A percentile compares a stretch with the other conserved stretches of the same genome.
These are phyloP conservation scores for Fraxinus albicans DNA, from an alignment of 305 asterid species.

Conservation along the genomic window DNA sequence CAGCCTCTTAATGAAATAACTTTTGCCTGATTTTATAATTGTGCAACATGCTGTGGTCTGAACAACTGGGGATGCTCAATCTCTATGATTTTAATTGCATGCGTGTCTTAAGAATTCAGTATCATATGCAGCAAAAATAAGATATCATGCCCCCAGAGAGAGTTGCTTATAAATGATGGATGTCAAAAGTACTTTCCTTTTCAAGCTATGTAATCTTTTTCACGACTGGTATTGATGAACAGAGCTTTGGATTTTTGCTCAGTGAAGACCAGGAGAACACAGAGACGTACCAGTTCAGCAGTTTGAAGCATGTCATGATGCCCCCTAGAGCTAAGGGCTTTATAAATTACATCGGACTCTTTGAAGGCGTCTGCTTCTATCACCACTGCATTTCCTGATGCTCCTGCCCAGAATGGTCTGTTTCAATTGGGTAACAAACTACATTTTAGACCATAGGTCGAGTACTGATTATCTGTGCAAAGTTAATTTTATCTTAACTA, in stretches of 20 bases:
- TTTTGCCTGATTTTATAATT: neutral
- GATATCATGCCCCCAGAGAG: neutral
- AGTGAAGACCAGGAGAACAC: neutral
- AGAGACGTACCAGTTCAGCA: conserved; percentile 70
- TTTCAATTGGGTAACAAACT: neutral
- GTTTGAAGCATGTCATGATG: conserved; percentile 97
- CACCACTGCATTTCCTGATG: conserved; percentile 79
- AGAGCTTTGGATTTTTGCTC: neutral
- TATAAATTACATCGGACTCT: conserved; percentile 88
- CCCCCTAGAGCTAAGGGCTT: conserved; percentile 87
- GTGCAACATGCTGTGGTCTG: neutral
- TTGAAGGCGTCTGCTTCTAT: conserved; percentile 98
- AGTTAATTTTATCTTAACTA: neutral
- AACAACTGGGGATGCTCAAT: neutral
- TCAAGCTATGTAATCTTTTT: neutral
- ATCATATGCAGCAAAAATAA: neutral
- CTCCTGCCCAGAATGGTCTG: conserved; percentile 98
- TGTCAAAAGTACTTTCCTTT: neutral
- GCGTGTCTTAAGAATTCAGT: neutral
- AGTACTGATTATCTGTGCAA: neutral
- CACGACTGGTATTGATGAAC: neutral
- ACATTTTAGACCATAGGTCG: neutral
- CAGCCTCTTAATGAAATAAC: neutral
- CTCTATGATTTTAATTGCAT: neutral
- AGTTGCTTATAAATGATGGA: neutral